A percentile compares a stretch with the other conserved stretches of the same genome.
These are phyloP conservation scores for Medicago arabica DNA, from an alignment of 306 rosid species.

Conservation along the genomic window DNA sequence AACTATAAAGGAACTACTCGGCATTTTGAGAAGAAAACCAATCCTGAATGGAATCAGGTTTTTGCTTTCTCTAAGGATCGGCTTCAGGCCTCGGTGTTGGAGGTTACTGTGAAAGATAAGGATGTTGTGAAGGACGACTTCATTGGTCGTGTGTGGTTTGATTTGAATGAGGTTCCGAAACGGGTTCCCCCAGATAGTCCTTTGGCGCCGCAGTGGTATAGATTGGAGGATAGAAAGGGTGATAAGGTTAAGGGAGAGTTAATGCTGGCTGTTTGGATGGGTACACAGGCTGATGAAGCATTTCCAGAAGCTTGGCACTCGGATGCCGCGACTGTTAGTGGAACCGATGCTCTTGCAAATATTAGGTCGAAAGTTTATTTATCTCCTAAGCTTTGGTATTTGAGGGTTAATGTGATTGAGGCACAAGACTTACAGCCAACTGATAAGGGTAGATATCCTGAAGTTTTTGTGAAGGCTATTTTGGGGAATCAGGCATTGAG, in stretches of 20 bases:
- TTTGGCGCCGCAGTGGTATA: constrained; percentile 94
- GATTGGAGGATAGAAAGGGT: constrained; percentile 75
- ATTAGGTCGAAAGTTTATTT: constrained; percentile 95
- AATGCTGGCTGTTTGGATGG: constrained; percentile 99
- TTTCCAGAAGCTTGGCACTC: constrained; percentile 99
- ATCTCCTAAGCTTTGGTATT: constrained; percentile 98
- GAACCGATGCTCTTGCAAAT: constrained; percentile 80
- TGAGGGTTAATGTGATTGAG: constrained; percentile 92
- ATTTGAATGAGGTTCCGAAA: constrained; percentile 85
- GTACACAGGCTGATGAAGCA: constrained; percentile 97
- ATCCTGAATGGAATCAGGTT: constrained; percentile 96
- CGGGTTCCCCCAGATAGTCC: constrained; percentile 97
- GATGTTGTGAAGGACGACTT: constrained; percentile 91
- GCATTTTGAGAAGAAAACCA: constrained; percentile 87
- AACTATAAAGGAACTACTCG: constrained; percentile 92
- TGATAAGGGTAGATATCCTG: constrained; percentile 88
- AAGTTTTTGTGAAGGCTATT: constrained; percentile 81
- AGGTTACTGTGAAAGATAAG: constrained; percentile 90
- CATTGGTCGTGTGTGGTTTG: constrained; percentile 76
- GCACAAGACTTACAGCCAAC: constrained; percentile 84
- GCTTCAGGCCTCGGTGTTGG: constrained; percentile 80
- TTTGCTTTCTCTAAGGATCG: constrained; percentile 93
- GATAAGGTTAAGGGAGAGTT: constrained; percentile 83
- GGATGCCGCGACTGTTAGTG: constrained; percentile 85
- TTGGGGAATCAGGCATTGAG: constrained; percentile 82